Percentiles rank a stretch among this genome's conserved stretches.
These are phyloP conservation scores for Neoboletus brunneissimus DNA, from an alignment of 768 basidiomycete genomes.

Conservation along the genomic window DNA sequence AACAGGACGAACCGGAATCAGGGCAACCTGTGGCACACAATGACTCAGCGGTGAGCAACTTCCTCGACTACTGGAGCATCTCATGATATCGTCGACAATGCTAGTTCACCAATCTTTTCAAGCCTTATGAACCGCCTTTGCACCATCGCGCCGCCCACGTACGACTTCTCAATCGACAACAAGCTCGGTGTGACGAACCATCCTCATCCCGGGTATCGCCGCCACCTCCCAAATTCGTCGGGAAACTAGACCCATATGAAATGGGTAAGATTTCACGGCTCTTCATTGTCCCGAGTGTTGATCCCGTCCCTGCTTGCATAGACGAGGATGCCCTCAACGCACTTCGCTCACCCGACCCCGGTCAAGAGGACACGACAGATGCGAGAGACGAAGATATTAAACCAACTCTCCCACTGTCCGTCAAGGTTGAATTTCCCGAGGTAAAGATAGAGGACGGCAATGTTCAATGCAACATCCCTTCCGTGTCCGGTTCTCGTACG, in stretches of 20 bases:
- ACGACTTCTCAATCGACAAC: slow-evolving; percentile 1
- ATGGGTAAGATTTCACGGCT: slow-evolving; percentile 9
- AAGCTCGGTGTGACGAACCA: not conserved
- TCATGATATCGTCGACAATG: no score
- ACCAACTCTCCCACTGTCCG: not conserved
- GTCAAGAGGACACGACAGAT: slow-evolving; percentile 1
- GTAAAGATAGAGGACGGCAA: slow-evolving; percentile 8
- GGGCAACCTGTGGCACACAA: no score
- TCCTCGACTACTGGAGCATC: no score
- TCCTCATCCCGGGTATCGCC: not conserved
- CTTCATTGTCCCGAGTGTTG: not conserved
- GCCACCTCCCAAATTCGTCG: slow-evolving; percentile 19
- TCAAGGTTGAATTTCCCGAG: slow-evolving; percentile 7
- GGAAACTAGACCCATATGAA: slow-evolving; percentile 31
- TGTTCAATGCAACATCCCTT: not conserved
- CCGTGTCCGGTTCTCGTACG: not conserved
- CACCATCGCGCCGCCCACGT: slow-evolving; percentile 22
- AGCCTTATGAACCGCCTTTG: slow-evolving; percentile 24
- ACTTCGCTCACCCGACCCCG: slow-evolving; percentile 7
- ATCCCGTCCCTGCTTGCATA: not conserved
- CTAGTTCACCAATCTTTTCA: no score
- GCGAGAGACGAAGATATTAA: not conserved
- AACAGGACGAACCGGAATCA: no score
- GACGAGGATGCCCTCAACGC: slow-evolving; percentile 24
- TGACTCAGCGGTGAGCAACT: no score